Evolutionary conservation across 208 protist species (phyloP), one percentile per base, ranked within the genome.

Genomic region (Crithidia brevicula): DNA sequence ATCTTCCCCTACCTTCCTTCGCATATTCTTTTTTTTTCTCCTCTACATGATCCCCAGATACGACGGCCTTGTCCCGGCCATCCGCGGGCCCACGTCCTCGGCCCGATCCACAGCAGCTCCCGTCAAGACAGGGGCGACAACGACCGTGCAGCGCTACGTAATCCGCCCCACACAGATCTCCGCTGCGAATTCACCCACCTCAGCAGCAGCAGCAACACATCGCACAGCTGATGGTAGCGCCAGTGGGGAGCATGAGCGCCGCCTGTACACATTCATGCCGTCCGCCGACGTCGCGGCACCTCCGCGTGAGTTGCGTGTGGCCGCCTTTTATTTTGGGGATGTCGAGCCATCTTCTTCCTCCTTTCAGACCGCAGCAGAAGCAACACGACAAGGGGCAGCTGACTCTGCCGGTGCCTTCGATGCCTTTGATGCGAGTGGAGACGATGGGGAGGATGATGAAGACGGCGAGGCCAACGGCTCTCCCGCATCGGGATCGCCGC

Each of bases 21-120:
- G 13, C 50, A 10, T 23, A n/a, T 11, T 30, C 11, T 23, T 54
- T 30, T 18, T 34, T 30, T 54, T 34, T 54, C 20, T 18, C n/a
- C 9, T 47, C 54, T 0, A 9, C 16, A 79, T 79, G 74, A 81
- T 81, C 34, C 75, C 75, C 13, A 36, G 75, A 43, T 33, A 81
- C 34, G 50, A 67, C 34, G 75, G 65, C 40, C 60, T 81, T 13
- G 75, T 81, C 16, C 75, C 75, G 15, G 36, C 45, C 1, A 78
- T 78, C 25, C 69, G 76, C 22, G 45, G 49, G 7, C 49, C 68
- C 4, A 16, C 30, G 4, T 28, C 51, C 5, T 52, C 65, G 15
- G 28, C 28, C 8, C 27, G 62, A 15, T 31, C 36, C 4, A n/a
- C 65, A 8, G 61, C 49, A 30, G 43, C 22, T 6, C 16, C 16